These are phyloP conservation scores for Phytophthora pinifolia DNA, from an alignment of 352 stramenopile species.

Conservation along the genomic window DNA sequence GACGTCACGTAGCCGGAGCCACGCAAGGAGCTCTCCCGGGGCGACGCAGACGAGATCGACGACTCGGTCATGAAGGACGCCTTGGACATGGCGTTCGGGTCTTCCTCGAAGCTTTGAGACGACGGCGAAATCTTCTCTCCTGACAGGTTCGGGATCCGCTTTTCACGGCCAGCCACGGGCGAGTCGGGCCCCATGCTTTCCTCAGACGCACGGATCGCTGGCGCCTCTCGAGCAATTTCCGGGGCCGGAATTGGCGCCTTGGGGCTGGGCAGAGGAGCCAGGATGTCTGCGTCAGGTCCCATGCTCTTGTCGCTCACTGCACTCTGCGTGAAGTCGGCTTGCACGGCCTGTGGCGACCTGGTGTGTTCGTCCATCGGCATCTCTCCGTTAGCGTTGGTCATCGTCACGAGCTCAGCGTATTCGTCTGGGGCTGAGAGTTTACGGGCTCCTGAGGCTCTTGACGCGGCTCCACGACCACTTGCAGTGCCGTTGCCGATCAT, in stretches of 20 bases:
- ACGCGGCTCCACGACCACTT: slow-evolving; percentile 10
- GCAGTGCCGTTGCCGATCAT: slow-evolving; percentile 25
- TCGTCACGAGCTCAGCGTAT: slow-evolving; percentile 36
- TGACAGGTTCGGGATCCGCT: slow-evolving; percentile 28
- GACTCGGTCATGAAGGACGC: slow-evolving; percentile 31
- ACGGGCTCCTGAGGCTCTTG: slow-evolving; percentile 20
- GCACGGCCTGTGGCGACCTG: slow-evolving; percentile 1
- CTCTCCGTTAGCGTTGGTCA: slow-evolving; percentile 28
- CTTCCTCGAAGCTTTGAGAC: slow-evolving; percentile 20
- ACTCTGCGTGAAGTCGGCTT: slow-evolving; percentile 28
- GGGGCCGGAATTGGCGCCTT: background rate
- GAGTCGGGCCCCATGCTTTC: slow-evolving; percentile 36
- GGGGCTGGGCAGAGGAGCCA: slow-evolving; percentile 15
- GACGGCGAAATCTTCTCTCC: slow-evolving; percentile 28
- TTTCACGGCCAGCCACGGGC: slow-evolving; percentile 17
- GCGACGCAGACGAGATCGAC: slow-evolving; percentile 26
- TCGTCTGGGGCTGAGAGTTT: slow-evolving; percentile 39
- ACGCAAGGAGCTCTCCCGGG: slow-evolving; percentile 24
- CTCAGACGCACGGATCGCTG: slow-evolving; percentile 18
- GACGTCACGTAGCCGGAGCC: slow-evolving; percentile 24
- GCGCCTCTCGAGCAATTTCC: background rate
- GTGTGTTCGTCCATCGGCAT: slow-evolving; percentile 17
- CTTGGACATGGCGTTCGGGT: slow-evolving; percentile 17
- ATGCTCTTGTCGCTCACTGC: slow-evolving; percentile 22
- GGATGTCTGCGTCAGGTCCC: slow-evolving; percentile 29